Base-by-base conservation (phyloP, 441 rosid genomes). In the Erodium moschatum region DNA sequence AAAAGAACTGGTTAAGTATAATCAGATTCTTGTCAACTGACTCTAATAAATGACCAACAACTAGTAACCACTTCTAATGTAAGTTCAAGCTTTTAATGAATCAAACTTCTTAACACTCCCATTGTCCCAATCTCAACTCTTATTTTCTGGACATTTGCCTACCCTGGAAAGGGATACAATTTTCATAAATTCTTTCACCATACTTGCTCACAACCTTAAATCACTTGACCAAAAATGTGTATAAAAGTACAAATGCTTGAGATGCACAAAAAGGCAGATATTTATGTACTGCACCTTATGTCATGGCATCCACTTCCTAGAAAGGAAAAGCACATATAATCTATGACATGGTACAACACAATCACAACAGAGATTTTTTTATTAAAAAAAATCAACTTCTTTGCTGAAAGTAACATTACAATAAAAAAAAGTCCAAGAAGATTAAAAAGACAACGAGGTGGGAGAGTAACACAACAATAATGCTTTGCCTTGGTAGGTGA, bases 271-370 rank as follows among this genome's bases (percentile, higher is more conserved):
- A 18, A 19, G 31, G 64, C 31, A 58, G 29, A 58, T 48, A 58
- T 19, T 6, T 16, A 13, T 24, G 31, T 29, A n/a, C 42, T 2
- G 16, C 19, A 13, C 66, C 66, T 27, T 27, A 63, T 63, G 10
- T 63, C 8, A 63, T n/a, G 40, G 42, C 42, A 13, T 27, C 66
- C 42, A 63, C 42, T 63, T 27, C 42, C 42, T n/a, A n/a, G n/a
- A n/a, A n/a, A n/a, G n/a, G n/a, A n/a, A n/a, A n/a, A n/a, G n/a
- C n/a, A n/a, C n/a, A n/a, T n/a, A n/a, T n/a, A n/a, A n/a, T n/a
- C n/a, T n/a, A n/a, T n/a, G n/a, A n/a, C 24, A 58, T 58, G 63
- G 7, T 58, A 20, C 63, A 58, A 58, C 63, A 18, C 27, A 58
- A 8, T 58, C 63, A 8, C 12, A 13, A 18, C 11, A 58, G 24